Conservation (phyloP, 768 basidiomycete species). For the Scleroderma bovista region DNA sequence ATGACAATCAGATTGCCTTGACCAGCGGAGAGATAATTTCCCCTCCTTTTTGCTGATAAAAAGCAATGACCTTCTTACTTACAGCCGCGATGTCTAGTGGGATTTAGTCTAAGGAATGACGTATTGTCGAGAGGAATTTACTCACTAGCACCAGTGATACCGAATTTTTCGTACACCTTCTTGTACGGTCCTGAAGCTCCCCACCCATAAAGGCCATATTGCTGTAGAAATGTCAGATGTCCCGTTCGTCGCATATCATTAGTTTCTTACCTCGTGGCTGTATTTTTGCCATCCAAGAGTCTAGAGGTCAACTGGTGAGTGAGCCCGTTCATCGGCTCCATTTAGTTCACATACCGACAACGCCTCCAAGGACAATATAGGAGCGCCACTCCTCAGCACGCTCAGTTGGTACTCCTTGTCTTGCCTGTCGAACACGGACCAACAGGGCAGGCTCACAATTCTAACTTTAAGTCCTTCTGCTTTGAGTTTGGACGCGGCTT, state of each 20-base stretch:
- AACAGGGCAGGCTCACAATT: constrained; percentile 85
- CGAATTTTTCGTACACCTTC: constrained; percentile 89
- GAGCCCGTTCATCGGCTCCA: constrained; percentile 5
- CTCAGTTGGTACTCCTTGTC: constrained; percentile 71
- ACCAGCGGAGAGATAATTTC: constrained; percentile 68
- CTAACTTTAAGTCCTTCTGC: constrained; percentile 75
- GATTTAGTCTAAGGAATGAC: constrained; percentile 5
- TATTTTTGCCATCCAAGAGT: constrained; percentile 87
- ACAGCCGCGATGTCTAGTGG: constrained; percentile 65
- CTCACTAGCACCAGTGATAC: constrained; percentile 71
- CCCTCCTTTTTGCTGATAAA: constrained; percentile 78
- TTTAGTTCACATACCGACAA: constrained; percentile 40
- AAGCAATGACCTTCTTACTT: constrained; percentile 80
- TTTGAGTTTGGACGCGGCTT: constrained; percentile 77
- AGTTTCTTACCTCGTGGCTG: constrained; percentile 64
- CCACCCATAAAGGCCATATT: constrained; percentile 71
- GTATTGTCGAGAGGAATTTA: constrained; percentile 10
- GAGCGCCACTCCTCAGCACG: constrained; percentile 85
- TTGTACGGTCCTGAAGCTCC: constrained; percentile 88
- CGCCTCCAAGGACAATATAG: constrained; percentile 87
- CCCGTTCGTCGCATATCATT: neutral
- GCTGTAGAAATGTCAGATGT: constrained; percentile 32
- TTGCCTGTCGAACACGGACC: constrained; percentile 84
- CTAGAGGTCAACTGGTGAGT: constrained; percentile 9
- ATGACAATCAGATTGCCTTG: constrained; percentile 62